Evolutionary conservation across 768 basidiomycete genomes (phyloP), one percentile per base, ranked within the genome.

Genomic region (Kondoa malvinella): DNA sequence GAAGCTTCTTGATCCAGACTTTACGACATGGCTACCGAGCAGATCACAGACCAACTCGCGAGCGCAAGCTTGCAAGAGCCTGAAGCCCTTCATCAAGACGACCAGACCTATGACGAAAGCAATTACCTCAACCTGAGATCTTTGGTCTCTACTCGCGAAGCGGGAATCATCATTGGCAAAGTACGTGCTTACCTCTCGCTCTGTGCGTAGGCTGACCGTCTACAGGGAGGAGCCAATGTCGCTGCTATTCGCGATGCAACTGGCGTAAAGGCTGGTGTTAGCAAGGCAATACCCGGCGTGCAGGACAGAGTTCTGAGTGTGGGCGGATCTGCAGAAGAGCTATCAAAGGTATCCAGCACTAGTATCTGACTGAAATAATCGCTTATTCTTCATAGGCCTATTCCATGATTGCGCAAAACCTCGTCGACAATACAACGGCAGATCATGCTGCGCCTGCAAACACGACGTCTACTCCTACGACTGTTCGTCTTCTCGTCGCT

Each of bases 201-300:
- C 40, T 50, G 40, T 8, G 21, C 21, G 40, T 8, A 21, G 21
- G 40, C 12, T 50, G 40, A 21, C 21, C 40, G 21, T n/a, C 40
- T 8, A 50, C 40, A 50, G 40, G 92, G 82, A 64, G 95, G 95
- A 68, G 90, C 91, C 81, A 97, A 96, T 76, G 94, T 99, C 75
- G 94, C 94, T 71, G 89, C 92, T 78, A 83, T 99, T 75, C 84
- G 95, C 70, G 89, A 94, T 72, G 86, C 89, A 75, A 94, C 92
- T 57, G 91, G 88, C 72, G 92, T 95, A 80, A 97, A 91, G 80
- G 92, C 95, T 71, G 95, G 95, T 76, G 95, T 99, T 78, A 92
- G 87, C 83, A 97, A 95, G 78, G 94, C 96, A 81, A 91, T 94
- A 69, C 85, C 86, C 67, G 95, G 95, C 75, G 91, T 99, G 69